These are phyloP conservation scores for Phytophthora sansomeana DNA, from an alignment of 352 stramenopile species.

Conservation along the genomic window DNA sequence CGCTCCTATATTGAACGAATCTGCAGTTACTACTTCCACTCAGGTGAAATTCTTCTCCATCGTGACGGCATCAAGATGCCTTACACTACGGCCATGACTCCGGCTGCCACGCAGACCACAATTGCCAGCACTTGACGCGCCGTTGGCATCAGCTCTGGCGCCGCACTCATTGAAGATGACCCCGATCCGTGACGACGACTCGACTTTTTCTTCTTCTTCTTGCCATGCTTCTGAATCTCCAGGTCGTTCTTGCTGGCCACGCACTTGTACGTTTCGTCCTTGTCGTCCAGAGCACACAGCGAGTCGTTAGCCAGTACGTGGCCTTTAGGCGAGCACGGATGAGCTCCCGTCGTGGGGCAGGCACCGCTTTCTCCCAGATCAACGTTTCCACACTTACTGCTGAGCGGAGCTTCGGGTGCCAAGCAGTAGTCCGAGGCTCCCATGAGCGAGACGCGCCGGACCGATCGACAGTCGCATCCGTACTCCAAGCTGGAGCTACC, in stretches of 20 bases:
- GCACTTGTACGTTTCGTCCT: conserved; percentile 79
- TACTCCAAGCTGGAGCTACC: conserved; percentile 48
- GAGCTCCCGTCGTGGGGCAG: conserved; percentile 57
- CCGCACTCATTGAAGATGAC: conserved; percentile 19
- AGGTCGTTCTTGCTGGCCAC: conserved; percentile 70
- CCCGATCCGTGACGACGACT: conserved; percentile 20
- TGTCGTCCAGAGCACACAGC: conserved; percentile 62
- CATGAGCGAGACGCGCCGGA: conserved; percentile 73
- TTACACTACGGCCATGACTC: conserved; percentile 38
- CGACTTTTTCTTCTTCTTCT: conserved; percentile 53
- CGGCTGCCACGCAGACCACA: conserved; percentile 29
- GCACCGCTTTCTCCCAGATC: conserved; percentile 57
- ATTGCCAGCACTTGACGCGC: conserved; percentile 32
- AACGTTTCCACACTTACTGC: conserved; percentile 75
- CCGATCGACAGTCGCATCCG: conserved; percentile 48
- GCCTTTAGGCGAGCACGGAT: conserved; percentile 66
- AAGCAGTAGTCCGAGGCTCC: conserved; percentile 78
- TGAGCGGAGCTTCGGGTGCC: conserved; percentile 43
- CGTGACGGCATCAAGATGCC: background rate
- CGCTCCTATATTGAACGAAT: conserved; percentile 19
- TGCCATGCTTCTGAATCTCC: conserved; percentile 67
- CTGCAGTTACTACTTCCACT: conserved; percentile 23
- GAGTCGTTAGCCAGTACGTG: conserved; percentile 71
- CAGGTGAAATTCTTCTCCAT: background rate
- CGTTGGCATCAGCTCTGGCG: conserved; percentile 11